These are phyloP conservation scores for Leptomonas seymouri DNA, from an alignment of 208 protist genomes.

Conservation along the genomic window DNA sequence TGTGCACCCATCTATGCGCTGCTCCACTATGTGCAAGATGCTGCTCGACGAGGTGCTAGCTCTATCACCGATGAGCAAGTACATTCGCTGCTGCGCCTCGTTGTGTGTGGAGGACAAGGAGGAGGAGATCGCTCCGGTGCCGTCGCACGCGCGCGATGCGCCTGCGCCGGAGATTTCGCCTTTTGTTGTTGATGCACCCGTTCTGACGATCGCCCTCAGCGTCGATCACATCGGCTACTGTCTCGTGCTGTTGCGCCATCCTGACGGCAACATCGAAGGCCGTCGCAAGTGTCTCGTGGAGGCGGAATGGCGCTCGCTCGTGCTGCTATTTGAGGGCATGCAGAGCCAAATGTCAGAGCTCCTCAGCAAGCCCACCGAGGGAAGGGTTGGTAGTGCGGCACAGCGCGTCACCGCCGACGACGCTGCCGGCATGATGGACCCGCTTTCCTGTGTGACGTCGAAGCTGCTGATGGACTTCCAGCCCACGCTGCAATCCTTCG, in stretches of 20 bases:
- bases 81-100: slow-evolving; percentile 22
- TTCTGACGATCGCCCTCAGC: slow-evolving; percentile 29
- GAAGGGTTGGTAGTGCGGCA: slow-evolving; percentile 15
- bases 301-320: slow-evolving; percentile 24
- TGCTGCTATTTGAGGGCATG: slow-evolving; percentile 22
- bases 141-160: slow-evolving; percentile 8
- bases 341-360: slow-evolving; percentile 17
- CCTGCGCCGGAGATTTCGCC: slow-evolving; percentile 15
- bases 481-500: slow-evolving; percentile 33
- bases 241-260: slow-evolving; percentile 54
- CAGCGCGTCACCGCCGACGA: slow-evolving; percentile 48
- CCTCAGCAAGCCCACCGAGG: slow-evolving; percentile 12
- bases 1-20: slow-evolving; percentile 13
- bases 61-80: slow-evolving; percentile 25
- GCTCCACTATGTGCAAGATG: slow-evolving; percentile 6
- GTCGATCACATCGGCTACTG: slow-evolving; percentile 14
- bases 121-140: background rate
- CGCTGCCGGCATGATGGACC: slow-evolving; percentile 16
- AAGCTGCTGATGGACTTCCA: slow-evolving; percentile 55
- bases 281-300: slow-evolving; percentile 35
- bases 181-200: slow-evolving; percentile 23
- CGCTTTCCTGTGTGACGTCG: slow-evolving; percentile 19
- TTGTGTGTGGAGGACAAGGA: slow-evolving; percentile 24
- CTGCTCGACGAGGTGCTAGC: slow-evolving; percentile 5
- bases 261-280: slow-evolving; percentile 49